Base-by-base conservation (phyloP, 306 rosid genomes). In the Gynostemma pentaphyllum region DNA sequence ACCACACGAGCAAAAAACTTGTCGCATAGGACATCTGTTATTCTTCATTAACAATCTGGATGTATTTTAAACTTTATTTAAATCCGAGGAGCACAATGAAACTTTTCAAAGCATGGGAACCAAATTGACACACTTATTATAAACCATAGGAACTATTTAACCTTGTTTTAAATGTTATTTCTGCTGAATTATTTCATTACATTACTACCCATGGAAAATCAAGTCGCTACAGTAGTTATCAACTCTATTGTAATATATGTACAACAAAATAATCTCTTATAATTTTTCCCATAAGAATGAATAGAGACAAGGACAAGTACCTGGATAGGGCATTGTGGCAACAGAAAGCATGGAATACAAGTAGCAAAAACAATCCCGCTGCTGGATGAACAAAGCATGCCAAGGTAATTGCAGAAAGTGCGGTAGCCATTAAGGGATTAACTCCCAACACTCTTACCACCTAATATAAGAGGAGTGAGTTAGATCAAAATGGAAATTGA, bases 281-380 rank as follows among this genome's bases (percentile, higher is more conserved):
- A 9, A n/a, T 15, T 42, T 4, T 12, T n/a, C 56, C 55, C 44
- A 29, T 7, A 29, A 7, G 51, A 62, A 14, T 11, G 7, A 62
- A 26, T 16, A 21, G 32, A 14, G 42, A 59, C 1, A 39, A 44
- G 42, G 13, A 62, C 22, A 64, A 45, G 68, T 84, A 92, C 99
- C 99, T 86, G 85, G 87, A 81, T 64, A 92, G 83, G 50, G 94
- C 95, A 52, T 51, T 82, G 78, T 92, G 99, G 68, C 99, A 92
- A 83, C 84, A 67, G 69, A 83, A 59, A 81, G 94, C 86, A 75
- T 92, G 90, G 70, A 80, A 80, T 19, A 57, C 44, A 60, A 92
- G 82, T 34, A 86, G 80, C 75, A 86, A 41, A 40, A 84, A 77
- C 67, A 92, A 85, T 60, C 96, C 96, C 47, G 86, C 60, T 3